Percentiles rank a stretch among this genome's conserved stretches.
Conservation (phyloP, 78 protist genomes). For the Dictyostelium firmibasis region DNA sequence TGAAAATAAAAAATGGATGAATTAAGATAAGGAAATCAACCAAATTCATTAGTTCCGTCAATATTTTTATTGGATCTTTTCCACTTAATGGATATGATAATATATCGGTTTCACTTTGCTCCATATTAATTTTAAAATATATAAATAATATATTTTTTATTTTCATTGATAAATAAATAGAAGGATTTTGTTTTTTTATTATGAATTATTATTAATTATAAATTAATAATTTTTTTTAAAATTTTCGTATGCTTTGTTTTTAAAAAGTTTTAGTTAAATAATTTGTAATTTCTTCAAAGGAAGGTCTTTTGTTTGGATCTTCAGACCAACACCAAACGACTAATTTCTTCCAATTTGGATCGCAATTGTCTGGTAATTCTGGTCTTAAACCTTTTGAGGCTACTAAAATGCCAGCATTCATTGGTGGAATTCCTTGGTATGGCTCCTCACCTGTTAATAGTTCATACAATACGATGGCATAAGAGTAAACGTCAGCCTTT, state of each 20-base stretch:
- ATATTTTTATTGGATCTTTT: slow-evolving; percentile 40
- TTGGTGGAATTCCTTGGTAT: slow-evolving; percentile 72
- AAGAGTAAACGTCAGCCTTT: slow-evolving; percentile 70
- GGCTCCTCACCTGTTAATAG: slow-evolving; percentile 76
- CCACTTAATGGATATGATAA: slow-evolving; percentile 76
- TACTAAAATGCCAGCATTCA: slow-evolving; percentile 75
- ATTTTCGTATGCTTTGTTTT: not conserved
- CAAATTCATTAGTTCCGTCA: not conserved
- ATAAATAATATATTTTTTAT: not conserved
- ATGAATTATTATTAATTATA: no score
- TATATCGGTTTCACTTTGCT: slow-evolving; percentile 18
- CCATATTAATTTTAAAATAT: not conserved
- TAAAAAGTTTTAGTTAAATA: slow-evolving; percentile 69
- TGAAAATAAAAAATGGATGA: not conserved
- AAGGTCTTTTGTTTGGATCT: slow-evolving; percentile 74
- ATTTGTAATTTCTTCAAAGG: slow-evolving; percentile 61
- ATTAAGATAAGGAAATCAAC: not conserved
- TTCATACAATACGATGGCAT: slow-evolving; percentile 63
- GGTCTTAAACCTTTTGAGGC: slow-evolving; percentile 64
- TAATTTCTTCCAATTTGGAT: slow-evolving; percentile 73
- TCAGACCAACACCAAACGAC: slow-evolving; percentile 76
- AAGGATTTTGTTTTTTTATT: not conserved
- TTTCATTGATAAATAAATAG: not conserved
- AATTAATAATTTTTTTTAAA: no score
- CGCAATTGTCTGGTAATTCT: slow-evolving; percentile 70